Evolutionary conservation across 345 rosid genomes (phyloP).

Genomic region (Dipteronia sinensis): DNA sequence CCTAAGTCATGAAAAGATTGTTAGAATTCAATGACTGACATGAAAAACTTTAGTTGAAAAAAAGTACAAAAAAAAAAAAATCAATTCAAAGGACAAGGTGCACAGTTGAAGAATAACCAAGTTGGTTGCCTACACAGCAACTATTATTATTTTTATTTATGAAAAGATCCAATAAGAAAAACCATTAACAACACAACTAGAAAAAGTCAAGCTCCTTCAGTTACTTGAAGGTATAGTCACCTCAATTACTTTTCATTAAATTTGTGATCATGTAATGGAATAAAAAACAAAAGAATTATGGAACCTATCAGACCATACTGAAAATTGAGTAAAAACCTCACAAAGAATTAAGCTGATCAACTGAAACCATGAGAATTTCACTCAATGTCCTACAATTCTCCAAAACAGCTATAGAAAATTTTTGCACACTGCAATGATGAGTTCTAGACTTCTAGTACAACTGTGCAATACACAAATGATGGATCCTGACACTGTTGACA

Average conservation of each 20-base stretch:
- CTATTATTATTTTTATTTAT: neutral
- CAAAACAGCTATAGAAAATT: no score
- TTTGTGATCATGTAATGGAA: no score
- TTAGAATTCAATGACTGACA: neutral
- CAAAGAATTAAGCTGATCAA: no score
- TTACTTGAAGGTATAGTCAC: neutral
- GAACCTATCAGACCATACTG: no score
- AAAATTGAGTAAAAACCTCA: no score
- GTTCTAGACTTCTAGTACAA: no score
- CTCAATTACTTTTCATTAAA: neutral
- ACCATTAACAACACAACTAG: neutral
- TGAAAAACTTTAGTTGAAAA: neutral
- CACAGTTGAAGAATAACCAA: neutral
- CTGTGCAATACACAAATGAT: neutral
- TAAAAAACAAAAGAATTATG: neutral
- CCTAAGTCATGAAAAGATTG: conserved; percentile 45
- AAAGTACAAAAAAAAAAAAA: neutral
- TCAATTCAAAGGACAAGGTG: neutral
- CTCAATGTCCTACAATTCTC: no score
- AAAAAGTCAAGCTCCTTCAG: neutral
- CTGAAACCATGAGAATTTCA: no score
- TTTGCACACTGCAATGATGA: no score
- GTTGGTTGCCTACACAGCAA: neutral
- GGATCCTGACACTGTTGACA: neutral
- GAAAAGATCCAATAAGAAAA: neutral